Evolutionary conservation across 1,139 yeast genomes (phyloP).

Genomic region (Candida labiduridarum): DNA sequence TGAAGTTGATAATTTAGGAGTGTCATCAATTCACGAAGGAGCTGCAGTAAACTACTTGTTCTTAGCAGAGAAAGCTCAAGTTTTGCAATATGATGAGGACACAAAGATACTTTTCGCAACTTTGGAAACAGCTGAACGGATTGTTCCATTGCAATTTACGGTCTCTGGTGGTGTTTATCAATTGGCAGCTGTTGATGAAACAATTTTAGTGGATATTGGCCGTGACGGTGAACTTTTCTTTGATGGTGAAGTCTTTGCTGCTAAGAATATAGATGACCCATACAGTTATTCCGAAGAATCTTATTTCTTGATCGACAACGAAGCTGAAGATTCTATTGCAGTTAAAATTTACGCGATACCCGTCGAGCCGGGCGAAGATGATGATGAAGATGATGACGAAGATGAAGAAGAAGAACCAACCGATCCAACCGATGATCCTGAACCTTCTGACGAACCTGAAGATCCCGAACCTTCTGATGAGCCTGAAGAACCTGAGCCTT

Average conservation of each 20-base stretch:
- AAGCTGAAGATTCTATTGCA: conserved; percentile 22
- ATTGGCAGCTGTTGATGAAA: conserved; percentile 17
- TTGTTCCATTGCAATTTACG: background rate
- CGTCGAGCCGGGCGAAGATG: background rate
- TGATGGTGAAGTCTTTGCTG: conserved; percentile 41
- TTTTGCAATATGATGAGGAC: conserved; percentile 56
- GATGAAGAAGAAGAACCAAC: too few species aligned
- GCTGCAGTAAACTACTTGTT: conserved; percentile 55
- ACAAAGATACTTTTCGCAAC: conserved; percentile 38
- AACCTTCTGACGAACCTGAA: too few species aligned
- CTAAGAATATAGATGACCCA: conserved; percentile 45
- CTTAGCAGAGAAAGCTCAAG: conserved; percentile 19
- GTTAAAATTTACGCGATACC: conserved; percentile 19
- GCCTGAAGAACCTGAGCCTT: too few species aligned
- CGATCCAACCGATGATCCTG: too few species aligned
- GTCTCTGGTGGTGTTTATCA: conserved; percentile 7
- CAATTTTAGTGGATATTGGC: conserved; percentile 16
- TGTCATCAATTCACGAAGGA: conserved; percentile 50
- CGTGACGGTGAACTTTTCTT: conserved; percentile 25
- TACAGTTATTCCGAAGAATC: conserved; percentile 35
- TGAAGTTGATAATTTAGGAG: conserved; percentile 28
- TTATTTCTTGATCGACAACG: conserved; percentile 26
- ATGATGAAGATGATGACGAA: too few species aligned
- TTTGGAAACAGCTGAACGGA: background rate
- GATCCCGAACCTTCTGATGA: too few species aligned